Evolutionary conservation across 2,329 filamentous ascomycete species (phyloP).

Genomic region (Tolypocladium ovalisporum): DNA sequence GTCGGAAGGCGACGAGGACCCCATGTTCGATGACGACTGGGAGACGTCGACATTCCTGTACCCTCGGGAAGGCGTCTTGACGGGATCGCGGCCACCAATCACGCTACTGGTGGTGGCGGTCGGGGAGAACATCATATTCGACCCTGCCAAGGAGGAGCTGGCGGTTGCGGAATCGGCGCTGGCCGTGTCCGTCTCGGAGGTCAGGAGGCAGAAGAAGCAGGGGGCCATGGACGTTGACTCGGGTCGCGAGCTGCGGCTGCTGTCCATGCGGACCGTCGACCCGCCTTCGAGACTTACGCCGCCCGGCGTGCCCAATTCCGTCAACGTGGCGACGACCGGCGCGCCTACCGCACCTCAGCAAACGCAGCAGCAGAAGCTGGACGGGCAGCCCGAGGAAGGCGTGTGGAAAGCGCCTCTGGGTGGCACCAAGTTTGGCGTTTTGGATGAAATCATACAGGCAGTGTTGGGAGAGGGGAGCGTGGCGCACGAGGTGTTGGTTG

Average conservation of each 20-base stretch:
- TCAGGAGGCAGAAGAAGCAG: conserved; percentile 9
- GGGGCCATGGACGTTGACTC: conserved; percentile 30
- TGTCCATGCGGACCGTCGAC: conserved; percentile 64
- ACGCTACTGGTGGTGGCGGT: conserved; percentile 85
- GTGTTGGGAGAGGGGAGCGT: conserved; percentile 70
- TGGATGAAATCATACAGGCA: conserved; percentile 65
- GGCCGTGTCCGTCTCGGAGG: conserved; percentile 66
- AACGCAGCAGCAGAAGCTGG: conserved; percentile 20
- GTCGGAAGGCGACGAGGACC: conserved; percentile 88
- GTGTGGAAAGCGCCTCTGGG: conserved; percentile 83
- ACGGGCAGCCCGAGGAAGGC: conserved; percentile 51
- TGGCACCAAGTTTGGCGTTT: conserved; percentile 63
- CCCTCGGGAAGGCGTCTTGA: conserved; percentile 31
- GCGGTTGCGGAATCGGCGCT: conserved; percentile 84
- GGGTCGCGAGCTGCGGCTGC: conserved; percentile 41
- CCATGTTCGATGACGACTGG: conserved; percentile 98
- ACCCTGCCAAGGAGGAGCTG: conserved; percentile 83
- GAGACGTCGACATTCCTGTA: conserved; percentile 72
- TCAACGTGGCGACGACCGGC: conserved; percentile 43
- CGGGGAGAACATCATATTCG: conserved; percentile 83
- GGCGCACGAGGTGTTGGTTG: conserved; percentile 75
- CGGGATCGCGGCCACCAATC: conserved; percentile 58
- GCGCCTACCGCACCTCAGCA: conserved; percentile 21
- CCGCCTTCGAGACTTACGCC: conserved; percentile 64
- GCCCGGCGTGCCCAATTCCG: conserved; percentile 55